phyloP scores from a whole-genome alignment of 1,284 basidiomycete species.

The Boletus semigastroideus region DNA sequence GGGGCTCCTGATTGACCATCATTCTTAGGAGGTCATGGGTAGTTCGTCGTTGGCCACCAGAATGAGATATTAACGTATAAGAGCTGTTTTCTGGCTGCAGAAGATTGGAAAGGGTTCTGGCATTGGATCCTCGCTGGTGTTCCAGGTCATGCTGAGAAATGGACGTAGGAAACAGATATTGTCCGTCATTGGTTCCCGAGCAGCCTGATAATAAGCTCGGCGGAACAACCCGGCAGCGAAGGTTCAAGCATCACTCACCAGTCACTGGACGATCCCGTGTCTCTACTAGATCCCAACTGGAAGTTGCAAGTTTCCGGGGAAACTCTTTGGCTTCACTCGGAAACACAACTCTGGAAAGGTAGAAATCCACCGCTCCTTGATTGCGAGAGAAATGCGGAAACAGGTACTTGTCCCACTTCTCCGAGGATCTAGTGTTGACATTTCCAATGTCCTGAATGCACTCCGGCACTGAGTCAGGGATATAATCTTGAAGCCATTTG shows the following conservation, averaged over 20 bases:
- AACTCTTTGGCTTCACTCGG: slow-evolving; percentile 41
- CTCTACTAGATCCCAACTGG: background rate
- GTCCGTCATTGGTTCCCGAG: slow-evolving; percentile 9
- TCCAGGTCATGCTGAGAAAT: slow-evolving; percentile 1
- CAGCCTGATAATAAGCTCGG: background rate
- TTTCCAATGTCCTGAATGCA: slow-evolving; percentile 33
- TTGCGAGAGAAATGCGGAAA: slow-evolving; percentile 39
- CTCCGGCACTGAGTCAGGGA: slow-evolving; percentile 21
- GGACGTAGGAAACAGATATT: background rate
- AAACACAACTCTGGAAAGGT: slow-evolving; percentile 32
- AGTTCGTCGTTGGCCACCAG: background rate
- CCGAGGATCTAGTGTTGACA: slow-evolving; percentile 41
- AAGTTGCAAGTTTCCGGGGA: slow-evolving; percentile 30
- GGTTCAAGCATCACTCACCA: background rate
- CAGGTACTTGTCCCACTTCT: slow-evolving; percentile 32
- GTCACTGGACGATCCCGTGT: background rate
- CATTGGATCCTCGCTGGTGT: background rate
- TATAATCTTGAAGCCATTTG: slow-evolving; percentile 36
- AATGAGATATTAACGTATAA: background rate
- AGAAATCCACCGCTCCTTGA: slow-evolving; percentile 46
- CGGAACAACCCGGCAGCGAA: background rate
- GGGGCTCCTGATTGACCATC: background rate
- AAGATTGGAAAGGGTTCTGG: background rate
- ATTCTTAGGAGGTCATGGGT: background rate
- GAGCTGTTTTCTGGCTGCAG: background rate